Conservation (phyloP, 345 rosid genomes). For the Ceriops tagal region DNA sequence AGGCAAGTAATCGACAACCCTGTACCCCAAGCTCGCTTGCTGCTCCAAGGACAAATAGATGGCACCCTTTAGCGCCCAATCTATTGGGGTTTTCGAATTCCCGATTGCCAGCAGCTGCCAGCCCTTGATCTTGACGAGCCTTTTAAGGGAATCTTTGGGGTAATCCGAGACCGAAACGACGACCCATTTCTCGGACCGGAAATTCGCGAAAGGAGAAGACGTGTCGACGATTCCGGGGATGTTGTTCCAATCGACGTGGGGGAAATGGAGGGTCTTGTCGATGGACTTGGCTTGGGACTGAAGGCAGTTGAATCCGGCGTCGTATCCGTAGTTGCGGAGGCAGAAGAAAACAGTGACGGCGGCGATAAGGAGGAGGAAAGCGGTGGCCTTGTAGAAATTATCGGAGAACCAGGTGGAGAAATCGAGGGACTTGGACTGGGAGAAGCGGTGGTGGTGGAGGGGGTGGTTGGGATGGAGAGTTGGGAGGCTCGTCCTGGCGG, state of each 20-base stretch:
- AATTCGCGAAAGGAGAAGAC: slow-evolving; percentile 60
- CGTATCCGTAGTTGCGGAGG: slow-evolving; percentile 61
- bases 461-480: slow-evolving; percentile 35
- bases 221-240: slow-evolving; percentile 50
- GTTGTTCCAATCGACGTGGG: slow-evolving; percentile 69
- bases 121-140: slow-evolving; percentile 65
- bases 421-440: slow-evolving; percentile 65
- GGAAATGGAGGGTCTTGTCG: slow-evolving; percentile 47
- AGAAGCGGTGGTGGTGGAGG: slow-evolving; percentile 42
- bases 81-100: slow-evolving; percentile 72
- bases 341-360: slow-evolving; percentile 63
- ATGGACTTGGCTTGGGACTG: slow-evolving; percentile 57
- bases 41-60: slow-evolving; percentile 78
- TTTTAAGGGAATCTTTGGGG: slow-evolving; percentile 64
- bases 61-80: slow-evolving; percentile 88
- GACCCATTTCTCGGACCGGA: slow-evolving; percentile 83
- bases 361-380: slow-evolving; percentile 43
- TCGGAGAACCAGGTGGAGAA: slow-evolving; percentile 76
- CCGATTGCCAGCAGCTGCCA: slow-evolving; percentile 96
- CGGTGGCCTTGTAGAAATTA: slow-evolving; percentile 48
- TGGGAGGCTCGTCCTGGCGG: slow-evolving; percentile 36
- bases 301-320: slow-evolving; percentile 60
- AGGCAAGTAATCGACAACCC: slow-evolving; percentile 76
- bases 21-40: slow-evolving; percentile 76
- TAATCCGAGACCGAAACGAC: slow-evolving; percentile 73